Conservation (phyloP, 2,329 filamentous ascomycete species). For the Microdochium trichocladiopsis region DNA sequence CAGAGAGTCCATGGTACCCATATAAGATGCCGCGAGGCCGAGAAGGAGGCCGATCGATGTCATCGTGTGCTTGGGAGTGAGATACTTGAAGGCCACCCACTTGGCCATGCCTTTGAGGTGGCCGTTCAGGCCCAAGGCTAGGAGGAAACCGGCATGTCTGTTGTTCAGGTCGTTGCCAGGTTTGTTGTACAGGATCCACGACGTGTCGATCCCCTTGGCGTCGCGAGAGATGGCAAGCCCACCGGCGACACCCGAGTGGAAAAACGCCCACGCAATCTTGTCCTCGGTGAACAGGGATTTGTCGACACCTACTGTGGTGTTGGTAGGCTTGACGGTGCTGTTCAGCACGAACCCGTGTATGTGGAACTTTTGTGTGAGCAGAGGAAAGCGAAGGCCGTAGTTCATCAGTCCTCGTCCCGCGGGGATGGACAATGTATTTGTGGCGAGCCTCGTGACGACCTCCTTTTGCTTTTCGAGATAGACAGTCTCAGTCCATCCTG, state of each 20-base stretch:
- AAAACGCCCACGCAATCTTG: conserved; percentile 97
- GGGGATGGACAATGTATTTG: conserved; percentile 82
- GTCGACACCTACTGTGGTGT: conserved; percentile 90
- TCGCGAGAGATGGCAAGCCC: conserved; percentile 84
- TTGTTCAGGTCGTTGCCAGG: conserved; percentile 81
- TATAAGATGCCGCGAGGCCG: conserved; percentile 84
- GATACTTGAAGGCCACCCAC: conserved; percentile 97
- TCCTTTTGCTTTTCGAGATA: conserved; percentile 90
- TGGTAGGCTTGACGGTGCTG: conserved; percentile 85
- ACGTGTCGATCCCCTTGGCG: conserved; percentile 92
- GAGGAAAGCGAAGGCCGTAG: conserved; percentile 78
- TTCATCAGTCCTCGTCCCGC: conserved; percentile 81
- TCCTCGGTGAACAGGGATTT: conserved; percentile 84
- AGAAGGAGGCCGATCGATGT: conserved; percentile 93
- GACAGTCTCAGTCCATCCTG: conserved; percentile 77
- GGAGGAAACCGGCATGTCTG: conserved; percentile 87
- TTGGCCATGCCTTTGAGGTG: conserved; percentile 93
- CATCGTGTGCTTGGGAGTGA: conserved; percentile 99
- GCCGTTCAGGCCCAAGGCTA: conserved; percentile 87
- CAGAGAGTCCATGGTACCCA: conserved; percentile 95
- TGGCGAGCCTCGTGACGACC: conserved; percentile 77
- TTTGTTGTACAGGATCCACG: conserved; percentile 98
- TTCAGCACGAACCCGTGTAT: conserved; percentile 88
- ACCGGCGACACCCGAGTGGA: conserved; percentile 91
- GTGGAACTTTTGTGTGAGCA: conserved; percentile 87